A percentile compares a stretch with the other conserved stretches of the same genome.
Evolutionary conservation across 257 asterid genomes (phyloP).

Genomic region (Leonotis leonurus): DNA sequence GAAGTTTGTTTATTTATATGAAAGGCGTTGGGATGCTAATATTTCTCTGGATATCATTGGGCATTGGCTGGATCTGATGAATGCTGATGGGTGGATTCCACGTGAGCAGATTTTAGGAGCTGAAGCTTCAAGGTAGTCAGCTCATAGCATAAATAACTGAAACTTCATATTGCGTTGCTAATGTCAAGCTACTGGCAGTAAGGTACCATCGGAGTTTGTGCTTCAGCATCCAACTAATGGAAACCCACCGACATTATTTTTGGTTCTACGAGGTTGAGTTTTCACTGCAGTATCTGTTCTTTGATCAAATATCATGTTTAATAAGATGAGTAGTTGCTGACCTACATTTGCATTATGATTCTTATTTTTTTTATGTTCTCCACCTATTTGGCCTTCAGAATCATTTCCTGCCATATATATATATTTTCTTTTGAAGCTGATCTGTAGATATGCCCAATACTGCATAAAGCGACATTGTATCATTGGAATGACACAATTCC

Average conservation of each 20-base stretch:
- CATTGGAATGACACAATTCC: not conserved
- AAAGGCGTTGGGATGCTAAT: constrained; percentile 94
- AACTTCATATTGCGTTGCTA: constrained; percentile 8
- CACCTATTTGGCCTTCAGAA: constrained; percentile 7
- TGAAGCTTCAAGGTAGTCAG: constrained; percentile 77
- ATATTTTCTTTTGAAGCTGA: not conserved
- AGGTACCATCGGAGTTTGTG: constrained; percentile 94
- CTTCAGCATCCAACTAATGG: constrained; percentile 88
- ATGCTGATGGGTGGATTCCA: constrained; percentile 98
- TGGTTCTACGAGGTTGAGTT: constrained; percentile 64
- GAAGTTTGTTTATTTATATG: constrained; percentile 10
- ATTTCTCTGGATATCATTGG: constrained; percentile 88
- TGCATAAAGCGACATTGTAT: constrained; percentile 3
- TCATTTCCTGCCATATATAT: not conserved
- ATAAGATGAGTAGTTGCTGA: constrained; percentile 1
- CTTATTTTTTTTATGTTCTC: constrained; percentile 3
- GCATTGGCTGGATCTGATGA: constrained; percentile 97
- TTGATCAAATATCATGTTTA: not conserved
- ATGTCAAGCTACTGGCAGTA: constrained; percentile 48
- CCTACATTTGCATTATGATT: not conserved
- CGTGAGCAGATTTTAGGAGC: constrained; percentile 98
- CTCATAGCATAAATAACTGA: constrained; percentile 4
- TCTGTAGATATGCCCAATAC: not conserved
- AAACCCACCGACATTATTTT: constrained; percentile 89
- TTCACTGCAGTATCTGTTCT: not conserved